Evolutionary conservation across 2,329 filamentous ascomycete genomes (phyloP).

Genomic region (Fusarium napiforme): DNA sequence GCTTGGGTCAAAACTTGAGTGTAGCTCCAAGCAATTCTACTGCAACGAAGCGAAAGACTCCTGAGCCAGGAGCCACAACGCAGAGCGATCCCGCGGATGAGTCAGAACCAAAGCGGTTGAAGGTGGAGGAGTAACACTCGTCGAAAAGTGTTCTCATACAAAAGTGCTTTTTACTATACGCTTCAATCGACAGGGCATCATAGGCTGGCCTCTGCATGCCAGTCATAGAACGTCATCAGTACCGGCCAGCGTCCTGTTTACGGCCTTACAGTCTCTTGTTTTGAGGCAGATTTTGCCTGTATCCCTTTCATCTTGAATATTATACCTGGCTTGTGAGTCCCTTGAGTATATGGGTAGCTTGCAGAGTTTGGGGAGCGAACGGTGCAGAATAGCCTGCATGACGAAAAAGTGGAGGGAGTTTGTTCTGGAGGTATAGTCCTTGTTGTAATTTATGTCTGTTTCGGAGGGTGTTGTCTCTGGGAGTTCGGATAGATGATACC

Average conservation of each 20-base stretch:
- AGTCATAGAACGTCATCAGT: constrained; percentile 17
- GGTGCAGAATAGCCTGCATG: constrained; percentile 8
- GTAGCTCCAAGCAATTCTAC: constrained; percentile 33
- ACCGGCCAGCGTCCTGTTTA: neutral
- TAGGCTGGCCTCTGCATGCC: constrained; percentile 35
- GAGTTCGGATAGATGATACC: constrained; percentile 43
- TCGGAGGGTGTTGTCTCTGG: constrained; percentile 15
- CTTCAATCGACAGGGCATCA: constrained; percentile 21
- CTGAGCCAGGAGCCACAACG: constrained; percentile 58
- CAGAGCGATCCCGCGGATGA: constrained; percentile 55
- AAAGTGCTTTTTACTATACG: constrained; percentile 23
- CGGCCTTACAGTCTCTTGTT: constrained; percentile 17
- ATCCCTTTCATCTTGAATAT: constrained; percentile 19
- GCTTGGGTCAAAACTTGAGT: constrained; percentile 32
- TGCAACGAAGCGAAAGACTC: constrained; percentile 66
- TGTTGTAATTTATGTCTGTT: constrained; percentile 11
- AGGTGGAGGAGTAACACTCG: constrained; percentile 55
- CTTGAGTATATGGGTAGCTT: constrained; percentile 5
- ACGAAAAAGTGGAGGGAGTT: constrained; percentile 13
- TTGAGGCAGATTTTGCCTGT: constrained; percentile 21
- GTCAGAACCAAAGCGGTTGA: constrained; percentile 64
- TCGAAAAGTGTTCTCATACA: constrained; percentile 1
- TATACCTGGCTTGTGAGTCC: constrained; percentile 24
- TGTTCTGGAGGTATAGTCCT: constrained; percentile 8
- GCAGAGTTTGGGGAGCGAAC: neutral